A percentile compares a stretch with the other conserved stretches of the same genome.
These are phyloP conservation scores for Luffa aegyptiaca DNA, from an alignment of 306 rosid genomes.

Conservation along the genomic window DNA sequence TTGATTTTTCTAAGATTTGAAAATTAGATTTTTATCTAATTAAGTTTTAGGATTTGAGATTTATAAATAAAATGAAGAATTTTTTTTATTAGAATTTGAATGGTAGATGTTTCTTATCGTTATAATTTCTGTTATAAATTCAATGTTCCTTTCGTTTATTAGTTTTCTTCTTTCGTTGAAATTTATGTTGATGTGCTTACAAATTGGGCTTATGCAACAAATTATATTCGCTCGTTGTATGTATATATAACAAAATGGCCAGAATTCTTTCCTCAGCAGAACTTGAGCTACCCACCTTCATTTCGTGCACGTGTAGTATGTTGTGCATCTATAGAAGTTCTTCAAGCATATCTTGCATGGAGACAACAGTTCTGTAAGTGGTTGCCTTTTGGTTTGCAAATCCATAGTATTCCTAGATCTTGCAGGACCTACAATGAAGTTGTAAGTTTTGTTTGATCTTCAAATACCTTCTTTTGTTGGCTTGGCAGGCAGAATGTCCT, in stretches of 20 bases:
- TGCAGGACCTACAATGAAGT: neutral
- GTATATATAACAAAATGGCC: conserved; percentile 49
- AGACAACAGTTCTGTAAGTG: conserved; percentile 60
- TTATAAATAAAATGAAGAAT: neutral
- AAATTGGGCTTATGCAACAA: conserved; percentile 33
- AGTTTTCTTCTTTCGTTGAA: neutral
- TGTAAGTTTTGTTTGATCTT: neutral
- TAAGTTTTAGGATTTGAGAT: no score
- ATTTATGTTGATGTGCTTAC: neutral
- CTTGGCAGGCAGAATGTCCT: neutral
- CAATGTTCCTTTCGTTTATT: neutral
- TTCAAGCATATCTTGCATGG: conserved; percentile 75
- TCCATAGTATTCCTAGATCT: neutral
- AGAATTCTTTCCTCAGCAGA: conserved; percentile 42
- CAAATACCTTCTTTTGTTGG: neutral
- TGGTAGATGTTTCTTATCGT: neutral
- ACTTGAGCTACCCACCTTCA: conserved; percentile 44
- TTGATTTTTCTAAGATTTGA: neutral
- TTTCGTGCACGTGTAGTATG: conserved; percentile 44
- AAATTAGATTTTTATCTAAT: no score
- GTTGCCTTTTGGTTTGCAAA: neutral
- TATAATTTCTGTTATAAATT: neutral
- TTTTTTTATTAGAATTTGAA: neutral
- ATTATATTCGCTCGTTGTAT: conserved; percentile 49
- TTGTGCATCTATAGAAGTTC: conserved; percentile 58